Conservation (phyloP, 208 protist genomes). For the Wallacemonas sp. region DNA sequence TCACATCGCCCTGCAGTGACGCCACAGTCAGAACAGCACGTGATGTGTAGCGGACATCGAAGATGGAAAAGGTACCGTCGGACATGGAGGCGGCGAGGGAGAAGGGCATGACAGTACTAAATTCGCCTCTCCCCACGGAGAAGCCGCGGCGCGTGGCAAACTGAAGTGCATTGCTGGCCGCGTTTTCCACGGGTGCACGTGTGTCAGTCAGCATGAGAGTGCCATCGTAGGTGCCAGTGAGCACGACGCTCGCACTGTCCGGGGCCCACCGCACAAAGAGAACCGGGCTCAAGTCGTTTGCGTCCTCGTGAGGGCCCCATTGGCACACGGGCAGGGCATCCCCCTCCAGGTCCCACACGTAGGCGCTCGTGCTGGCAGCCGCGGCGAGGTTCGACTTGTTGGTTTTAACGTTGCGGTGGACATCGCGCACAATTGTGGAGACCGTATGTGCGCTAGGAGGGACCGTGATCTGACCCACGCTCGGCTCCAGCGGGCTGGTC, state of each 20-base stretch:
- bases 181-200: slow-evolving; percentile 12
- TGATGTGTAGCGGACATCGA: slow-evolving; percentile 65
- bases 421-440: slow-evolving; percentile 66
- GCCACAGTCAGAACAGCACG: slow-evolving; percentile 56
- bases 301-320: slow-evolving; percentile 49
- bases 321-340: slow-evolving; percentile 40
- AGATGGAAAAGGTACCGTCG: slow-evolving; percentile 73
- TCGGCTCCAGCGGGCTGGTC: slow-evolving; percentile 23
- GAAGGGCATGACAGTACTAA: slow-evolving; percentile 71
- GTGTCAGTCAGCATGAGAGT: slow-evolving; percentile 67
- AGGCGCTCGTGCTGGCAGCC: slow-evolving; percentile 40
- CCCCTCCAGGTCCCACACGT: slow-evolving; percentile 66
- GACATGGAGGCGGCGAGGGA: slow-evolving; percentile 53
- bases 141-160: slow-evolving; percentile 39
- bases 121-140: slow-evolving; percentile 44
- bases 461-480: slow-evolving; percentile 56
- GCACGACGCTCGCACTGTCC: slow-evolving; percentile 50
- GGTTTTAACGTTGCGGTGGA: slow-evolving; percentile 46
- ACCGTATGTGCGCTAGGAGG: slow-evolving; percentile 52
- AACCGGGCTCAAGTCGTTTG: slow-evolving; percentile 33
- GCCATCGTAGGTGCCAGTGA: slow-evolving; percentile 73
- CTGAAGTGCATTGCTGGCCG: slow-evolving; percentile 18
- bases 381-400: slow-evolving; percentile 41
- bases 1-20: slow-evolving; percentile 74
- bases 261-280: slow-evolving; percentile 80